Conservation (phyloP, 1,139 yeast species). For the Protomyces pachydermus region DNA sequence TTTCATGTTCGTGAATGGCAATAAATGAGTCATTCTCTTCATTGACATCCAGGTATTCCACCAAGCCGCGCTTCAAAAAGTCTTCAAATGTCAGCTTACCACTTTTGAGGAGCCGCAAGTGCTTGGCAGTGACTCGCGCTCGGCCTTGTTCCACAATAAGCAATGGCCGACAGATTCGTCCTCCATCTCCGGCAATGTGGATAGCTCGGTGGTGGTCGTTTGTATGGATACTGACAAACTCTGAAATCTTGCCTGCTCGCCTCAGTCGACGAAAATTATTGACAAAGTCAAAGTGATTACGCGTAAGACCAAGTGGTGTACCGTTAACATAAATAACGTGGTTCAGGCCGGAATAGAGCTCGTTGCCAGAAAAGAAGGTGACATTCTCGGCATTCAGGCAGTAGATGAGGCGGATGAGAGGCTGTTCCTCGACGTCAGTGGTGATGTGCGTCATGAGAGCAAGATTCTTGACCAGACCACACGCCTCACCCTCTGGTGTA, state of each 20-base stretch:
- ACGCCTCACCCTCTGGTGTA: constrained; percentile 99
- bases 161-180: constrained; percentile 94
- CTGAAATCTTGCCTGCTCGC: constrained; percentile 80
- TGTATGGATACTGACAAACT: constrained; percentile 83
- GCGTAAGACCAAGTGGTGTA: constrained; percentile 83
- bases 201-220: constrained; percentile 88
- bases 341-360: constrained; percentile 68
- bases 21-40: constrained; percentile 94
- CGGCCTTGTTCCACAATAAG: constrained; percentile 72
- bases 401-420: constrained; percentile 69
- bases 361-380: constrained; percentile 72
- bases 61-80: constrained; percentile 76
- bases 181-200: constrained; percentile 98
- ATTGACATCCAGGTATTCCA: constrained; percentile 93
- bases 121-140: constrained; percentile 67
- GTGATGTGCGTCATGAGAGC: constrained; percentile 99
- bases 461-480: constrained; percentile 94
- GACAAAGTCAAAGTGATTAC: constrained; percentile 80
- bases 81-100: constrained; percentile 87
- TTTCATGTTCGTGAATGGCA: constrained; percentile 76
- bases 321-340: constrained; percentile 88
- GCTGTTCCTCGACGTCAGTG: constrained; percentile 94
- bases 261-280: constrained; percentile 70
- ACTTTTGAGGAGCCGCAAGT: constrained; percentile 54
- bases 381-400: constrained; percentile 84